Percentiles rank a stretch among this genome's conserved stretches.
Evolutionary conservation across 2,329 filamentous ascomycete species (phyloP).

Genomic region (Ceratocystiopsis sp.): DNA sequence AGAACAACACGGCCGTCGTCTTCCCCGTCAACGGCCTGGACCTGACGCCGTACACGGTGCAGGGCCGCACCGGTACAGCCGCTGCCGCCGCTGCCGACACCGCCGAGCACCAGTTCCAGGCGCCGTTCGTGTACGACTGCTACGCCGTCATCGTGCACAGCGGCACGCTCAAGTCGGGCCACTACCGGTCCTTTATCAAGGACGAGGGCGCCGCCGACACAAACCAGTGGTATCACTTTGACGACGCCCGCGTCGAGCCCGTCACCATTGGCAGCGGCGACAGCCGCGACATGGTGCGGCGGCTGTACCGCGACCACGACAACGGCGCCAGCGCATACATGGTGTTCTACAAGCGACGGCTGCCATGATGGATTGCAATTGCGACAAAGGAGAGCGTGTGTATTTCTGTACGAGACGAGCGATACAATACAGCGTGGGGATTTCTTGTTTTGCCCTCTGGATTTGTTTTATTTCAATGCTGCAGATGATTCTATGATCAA

Average conservation of each 20-base stretch:
- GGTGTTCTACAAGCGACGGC: slow-evolving; percentile 11
- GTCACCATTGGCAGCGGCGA: slow-evolving; percentile 10
- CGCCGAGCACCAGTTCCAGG: slow-evolving; percentile 16
- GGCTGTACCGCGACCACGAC: slow-evolving; percentile 9
- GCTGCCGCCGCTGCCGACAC: slow-evolving; percentile 11
- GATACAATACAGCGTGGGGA: too few species aligned
- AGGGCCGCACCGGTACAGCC: slow-evolving; percentile 2
- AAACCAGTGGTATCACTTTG: slow-evolving; percentile 29
- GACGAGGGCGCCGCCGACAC: slow-evolving; percentile 25
- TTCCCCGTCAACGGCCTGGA: slow-evolving; percentile 61
- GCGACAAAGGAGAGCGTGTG: background rate
- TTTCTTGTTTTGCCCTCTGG: too few species aligned
- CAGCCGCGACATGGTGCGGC: slow-evolving; percentile 8
- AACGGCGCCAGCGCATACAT: slow-evolving; percentile 10
- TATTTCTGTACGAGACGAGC: background rate
- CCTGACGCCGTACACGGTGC: slow-evolving; percentile 25
- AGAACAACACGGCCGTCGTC: slow-evolving; percentile 53
- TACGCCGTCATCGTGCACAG: slow-evolving; percentile 80
- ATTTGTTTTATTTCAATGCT: too few species aligned
- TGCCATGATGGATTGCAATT: background rate
- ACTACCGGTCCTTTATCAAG: slow-evolving; percentile 60
- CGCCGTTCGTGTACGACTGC: slow-evolving; percentile 61
- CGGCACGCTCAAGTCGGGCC: slow-evolving; percentile 48
- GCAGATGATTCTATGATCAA: too few species aligned
- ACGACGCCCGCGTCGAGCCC: slow-evolving; percentile 20